phyloP scores from a whole-genome alignment of 2,329 filamentous ascomycete genomes.

The Hortaea werneckii region DNA sequence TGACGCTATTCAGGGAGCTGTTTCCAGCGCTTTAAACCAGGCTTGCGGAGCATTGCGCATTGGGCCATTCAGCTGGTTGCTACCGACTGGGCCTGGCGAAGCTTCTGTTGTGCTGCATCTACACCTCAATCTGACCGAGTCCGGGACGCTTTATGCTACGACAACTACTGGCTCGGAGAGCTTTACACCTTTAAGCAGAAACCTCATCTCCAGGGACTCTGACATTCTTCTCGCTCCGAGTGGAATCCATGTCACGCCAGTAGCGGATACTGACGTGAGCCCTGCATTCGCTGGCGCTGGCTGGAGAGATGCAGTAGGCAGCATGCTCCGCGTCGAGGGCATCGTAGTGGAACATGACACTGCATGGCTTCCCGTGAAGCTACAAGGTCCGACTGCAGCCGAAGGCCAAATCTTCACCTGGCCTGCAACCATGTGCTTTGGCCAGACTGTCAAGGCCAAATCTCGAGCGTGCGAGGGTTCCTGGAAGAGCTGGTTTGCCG shows the following conservation, averaged over 20 bases:
- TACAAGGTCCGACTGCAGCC: no score
- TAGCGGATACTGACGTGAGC: no score
- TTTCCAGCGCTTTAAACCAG: constrained; percentile 4
- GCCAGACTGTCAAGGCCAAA: neutral
- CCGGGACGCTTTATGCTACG: constrained; percentile 4
- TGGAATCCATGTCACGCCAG: no score
- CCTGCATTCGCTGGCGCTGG: no score
- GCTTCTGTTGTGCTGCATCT: constrained; percentile 1
- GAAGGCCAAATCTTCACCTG: neutral
- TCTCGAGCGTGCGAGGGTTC: neutral
- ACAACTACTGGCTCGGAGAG: neutral
- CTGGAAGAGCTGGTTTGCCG: constrained; percentile 18
- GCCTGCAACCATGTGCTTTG: neutral
- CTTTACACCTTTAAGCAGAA: neutral
- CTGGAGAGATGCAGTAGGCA: constrained; percentile 7
- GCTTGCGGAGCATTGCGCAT: constrained; percentile 2
- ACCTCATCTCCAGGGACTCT: no score
- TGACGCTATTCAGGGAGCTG: constrained; percentile 10
- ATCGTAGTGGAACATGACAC: constrained; percentile 3
- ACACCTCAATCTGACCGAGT: constrained; percentile 3
- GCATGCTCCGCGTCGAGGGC: constrained; percentile 6
- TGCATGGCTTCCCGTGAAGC: constrained; percentile 2
- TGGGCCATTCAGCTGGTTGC: constrained; percentile 6
- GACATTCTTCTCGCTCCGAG: no score
- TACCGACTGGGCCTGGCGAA: neutral